Evolutionary conservation across 2,329 filamentous ascomycete species (phyloP).

Genomic region (Botryotinia narcissicola): DNA sequence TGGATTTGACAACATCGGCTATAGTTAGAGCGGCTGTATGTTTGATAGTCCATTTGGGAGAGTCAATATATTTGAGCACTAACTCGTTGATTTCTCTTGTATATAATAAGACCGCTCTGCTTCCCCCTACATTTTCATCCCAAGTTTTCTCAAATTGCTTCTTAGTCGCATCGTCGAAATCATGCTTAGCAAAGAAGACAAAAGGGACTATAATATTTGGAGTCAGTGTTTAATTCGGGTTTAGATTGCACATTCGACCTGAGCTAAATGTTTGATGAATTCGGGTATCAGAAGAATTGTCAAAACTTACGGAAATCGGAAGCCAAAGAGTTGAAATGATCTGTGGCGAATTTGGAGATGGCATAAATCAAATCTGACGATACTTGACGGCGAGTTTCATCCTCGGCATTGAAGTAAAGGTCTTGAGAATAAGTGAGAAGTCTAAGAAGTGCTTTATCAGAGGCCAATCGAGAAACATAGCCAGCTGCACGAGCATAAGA

Average conservation of each 20-base stretch:
- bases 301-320: constrained; percentile 49
- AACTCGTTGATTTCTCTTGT: constrained; percentile 76
- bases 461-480: constrained; percentile 68
- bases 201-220: constrained; percentile 62
- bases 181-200: constrained; percentile 82
- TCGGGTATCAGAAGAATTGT: no score
- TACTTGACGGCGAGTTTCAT: constrained; percentile 70
- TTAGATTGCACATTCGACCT: background rate
- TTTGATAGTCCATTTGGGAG: constrained; percentile 84
- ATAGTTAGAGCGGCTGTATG: constrained; percentile 82
- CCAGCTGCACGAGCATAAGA: constrained; percentile 85
- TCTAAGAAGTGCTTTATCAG: constrained; percentile 48
- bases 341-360: constrained; percentile 81
- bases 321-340: constrained; percentile 79
- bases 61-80: constrained; percentile 66
- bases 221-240: background rate
- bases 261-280: no score
- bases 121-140: constrained; percentile 85
- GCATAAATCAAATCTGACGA: constrained; percentile 80
- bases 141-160: constrained; percentile 83
- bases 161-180: constrained; percentile 74
- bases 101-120: constrained; percentile 77
- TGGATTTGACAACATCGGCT: constrained; percentile 67
- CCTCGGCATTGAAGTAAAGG: constrained; percentile 79
- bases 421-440: constrained; percentile 57